A percentile compares a stretch with the other conserved stretches of the same genome.
phyloP scores from a whole-genome alignment of 2,329 filamentous ascomycete species.

The Aureobasidium uvarum region DNA sequence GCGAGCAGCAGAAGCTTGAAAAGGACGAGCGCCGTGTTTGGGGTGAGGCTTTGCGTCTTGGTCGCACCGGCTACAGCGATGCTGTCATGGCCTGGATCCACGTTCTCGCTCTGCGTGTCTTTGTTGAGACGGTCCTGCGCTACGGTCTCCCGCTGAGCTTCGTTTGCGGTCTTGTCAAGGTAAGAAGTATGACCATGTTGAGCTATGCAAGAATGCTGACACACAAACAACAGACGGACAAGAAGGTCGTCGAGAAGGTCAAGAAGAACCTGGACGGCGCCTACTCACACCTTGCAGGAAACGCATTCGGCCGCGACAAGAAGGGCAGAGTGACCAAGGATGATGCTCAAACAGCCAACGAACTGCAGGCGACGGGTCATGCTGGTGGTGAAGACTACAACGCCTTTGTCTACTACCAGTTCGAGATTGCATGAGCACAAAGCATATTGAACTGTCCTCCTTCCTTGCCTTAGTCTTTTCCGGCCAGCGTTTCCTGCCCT shows the following conservation, averaged over 20 bases:
- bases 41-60: constrained; percentile 84
- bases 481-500: constrained; percentile 4
- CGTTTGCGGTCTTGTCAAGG: constrained; percentile 79
- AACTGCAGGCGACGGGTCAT: constrained; percentile 74
- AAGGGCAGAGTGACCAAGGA: constrained; percentile 90
- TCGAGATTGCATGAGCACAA: constrained; percentile 63
- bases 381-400: constrained; percentile 74
- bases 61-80: constrained; percentile 91
- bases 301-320: constrained; percentile 91
- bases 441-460: background rate
- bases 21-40: constrained; percentile 89
- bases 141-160: constrained; percentile 92
- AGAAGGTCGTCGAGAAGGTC: constrained; percentile 77
- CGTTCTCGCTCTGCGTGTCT: constrained; percentile 84
- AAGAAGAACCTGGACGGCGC: constrained; percentile 66
- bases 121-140: constrained; percentile 95
- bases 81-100: constrained; percentile 96
- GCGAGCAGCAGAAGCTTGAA: constrained; percentile 76
- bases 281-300: constrained; percentile 91
- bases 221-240: constrained; percentile 62
- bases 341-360: constrained; percentile 72
- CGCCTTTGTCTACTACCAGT: constrained; percentile 95
- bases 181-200: constrained; percentile 46
- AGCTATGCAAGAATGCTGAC: constrained; percentile 8
- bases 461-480: background rate